phyloP scores from a whole-genome alignment of 2,329 filamentous ascomycete species.

The Alternaria sp. region DNA sequence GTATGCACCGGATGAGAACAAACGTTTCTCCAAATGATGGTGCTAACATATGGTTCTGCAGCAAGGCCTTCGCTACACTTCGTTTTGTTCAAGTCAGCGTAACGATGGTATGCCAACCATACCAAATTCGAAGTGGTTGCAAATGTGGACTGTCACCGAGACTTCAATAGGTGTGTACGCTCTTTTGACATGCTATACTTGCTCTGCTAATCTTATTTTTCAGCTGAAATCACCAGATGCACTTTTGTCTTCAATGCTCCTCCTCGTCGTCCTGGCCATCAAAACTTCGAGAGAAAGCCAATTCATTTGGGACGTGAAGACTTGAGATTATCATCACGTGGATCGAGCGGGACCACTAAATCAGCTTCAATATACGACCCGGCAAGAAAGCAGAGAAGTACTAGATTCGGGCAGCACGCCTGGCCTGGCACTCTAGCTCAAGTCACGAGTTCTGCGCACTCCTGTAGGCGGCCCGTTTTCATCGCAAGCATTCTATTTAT shows the following conservation, averaged over 20 bases:
- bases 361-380: not conserved
- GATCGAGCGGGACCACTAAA: too few relatives aligned
- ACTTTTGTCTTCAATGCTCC: not conserved
- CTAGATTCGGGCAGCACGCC: not conserved
- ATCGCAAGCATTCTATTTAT: not conserved
- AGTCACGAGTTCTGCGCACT: not conserved
- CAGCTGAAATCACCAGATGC: not conserved
- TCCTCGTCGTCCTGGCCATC: not conserved
- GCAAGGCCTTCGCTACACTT: not conserved
- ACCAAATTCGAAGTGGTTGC: constrained; percentile 5
- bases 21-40: not conserved
- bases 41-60: not conserved
- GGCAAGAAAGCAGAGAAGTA: not conserved
- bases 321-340: rapidly evolving
- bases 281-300: constrained; percentile 1
- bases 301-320: not conserved
- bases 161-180: not conserved
- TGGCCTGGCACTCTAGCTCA: not conserved
- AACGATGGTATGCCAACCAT: constrained; percentile 1
- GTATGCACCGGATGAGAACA: not conserved
- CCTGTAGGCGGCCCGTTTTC: not conserved
- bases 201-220: not conserved
- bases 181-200: not conserved
- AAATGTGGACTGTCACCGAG: not conserved
- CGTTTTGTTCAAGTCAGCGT: constrained; percentile 3